A percentile compares a stretch with the other conserved stretches of the same genome.
These are phyloP conservation scores for Hymenotorrendiella dingleyae DNA, from an alignment of 2,329 filamentous ascomycete species.

Conservation along the genomic window DNA sequence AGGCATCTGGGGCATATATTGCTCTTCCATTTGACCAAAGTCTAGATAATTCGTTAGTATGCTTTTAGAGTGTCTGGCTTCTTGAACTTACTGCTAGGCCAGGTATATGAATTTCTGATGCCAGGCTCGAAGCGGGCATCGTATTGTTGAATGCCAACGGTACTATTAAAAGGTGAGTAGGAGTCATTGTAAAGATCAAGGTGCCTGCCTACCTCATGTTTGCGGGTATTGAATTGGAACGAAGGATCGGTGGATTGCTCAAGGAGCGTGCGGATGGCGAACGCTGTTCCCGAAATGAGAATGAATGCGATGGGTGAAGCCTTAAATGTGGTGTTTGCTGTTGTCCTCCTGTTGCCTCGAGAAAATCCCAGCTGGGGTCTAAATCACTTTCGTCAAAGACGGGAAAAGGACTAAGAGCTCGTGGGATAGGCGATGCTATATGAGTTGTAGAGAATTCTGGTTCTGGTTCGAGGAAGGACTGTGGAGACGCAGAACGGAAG, in stretches of 20 bases:
- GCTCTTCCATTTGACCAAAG: slow-evolving; percentile 26
- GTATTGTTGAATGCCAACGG: slow-evolving; percentile 29
- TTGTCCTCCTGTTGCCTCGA: slow-evolving; percentile 22
- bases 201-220: slow-evolving; percentile 25
- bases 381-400: slow-evolving; percentile 25
- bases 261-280: slow-evolving; percentile 5
- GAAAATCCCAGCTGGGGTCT: slow-evolving; percentile 26
- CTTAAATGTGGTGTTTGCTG: slow-evolving; percentile 20
- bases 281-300: slow-evolving; percentile 12
- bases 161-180: slow-evolving; percentile 18
- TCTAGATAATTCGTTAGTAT: slow-evolving; percentile 22
- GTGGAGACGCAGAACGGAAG: slow-evolving; percentile 15
- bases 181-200: not conserved
- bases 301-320: slow-evolving; percentile 24
- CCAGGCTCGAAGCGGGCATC: slow-evolving; percentile 27
- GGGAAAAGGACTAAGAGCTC: slow-evolving; percentile 25
- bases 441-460: slow-evolving; percentile 17
- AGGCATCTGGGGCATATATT: slow-evolving; percentile 25
- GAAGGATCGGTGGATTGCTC: slow-evolving; percentile 9
- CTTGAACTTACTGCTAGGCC: slow-evolving; percentile 28
- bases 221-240: slow-evolving; percentile 23
- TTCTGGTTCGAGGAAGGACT: slow-evolving; percentile 18
- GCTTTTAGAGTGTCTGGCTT: not conserved
- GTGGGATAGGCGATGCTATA: slow-evolving; percentile 21
- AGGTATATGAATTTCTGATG: slow-evolving; percentile 27